phyloP scores from a whole-genome alignment of 768 basidiomycete genomes.

The Leccinum uliginosum region DNA sequence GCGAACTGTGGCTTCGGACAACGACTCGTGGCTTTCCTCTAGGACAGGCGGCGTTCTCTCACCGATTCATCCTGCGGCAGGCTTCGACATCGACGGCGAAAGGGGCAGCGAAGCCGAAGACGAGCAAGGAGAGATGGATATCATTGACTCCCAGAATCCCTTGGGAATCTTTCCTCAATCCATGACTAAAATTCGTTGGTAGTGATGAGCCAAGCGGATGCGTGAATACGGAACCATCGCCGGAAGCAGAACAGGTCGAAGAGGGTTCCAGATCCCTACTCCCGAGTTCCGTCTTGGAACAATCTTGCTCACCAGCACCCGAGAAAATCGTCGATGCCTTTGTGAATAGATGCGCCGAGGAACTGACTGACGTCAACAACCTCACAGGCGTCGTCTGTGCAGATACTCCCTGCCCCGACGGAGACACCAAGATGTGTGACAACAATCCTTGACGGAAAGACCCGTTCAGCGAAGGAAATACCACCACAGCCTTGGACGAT shows the following conservation, averaged over 20 bases:
- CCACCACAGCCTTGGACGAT: conserved; percentile 13
- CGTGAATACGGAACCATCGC: conserved; percentile 2
- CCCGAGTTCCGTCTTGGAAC: too few species aligned
- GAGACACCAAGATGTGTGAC: not conserved
- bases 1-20: not conserved
- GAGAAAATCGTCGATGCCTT: not conserved
- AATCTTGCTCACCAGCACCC: too few species aligned
- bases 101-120: conserved; percentile 13
- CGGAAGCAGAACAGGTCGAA: too few species aligned
- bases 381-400: conserved; percentile 11
- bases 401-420: conserved; percentile 2
- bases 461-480: conserved; percentile 25
- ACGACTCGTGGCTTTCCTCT: not conserved
- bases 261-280: too few species aligned
- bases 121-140: conserved; percentile 14
- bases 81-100: conserved; percentile 12
- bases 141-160: conserved; percentile 26
- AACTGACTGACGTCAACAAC: conserved; percentile 3
- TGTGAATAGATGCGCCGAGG: not conserved
- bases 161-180: conserved; percentile 22
- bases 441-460: conserved; percentile 17
- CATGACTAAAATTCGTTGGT: conserved; percentile 5
- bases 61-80: not conserved
- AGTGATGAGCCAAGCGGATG: conserved; percentile 13
- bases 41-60: not conserved